A percentile compares a stretch with the other conserved stretches of the same genome.
phyloP scores from a whole-genome alignment of 2,329 filamentous ascomycete genomes.

The Amauroascus verrucosus region DNA sequence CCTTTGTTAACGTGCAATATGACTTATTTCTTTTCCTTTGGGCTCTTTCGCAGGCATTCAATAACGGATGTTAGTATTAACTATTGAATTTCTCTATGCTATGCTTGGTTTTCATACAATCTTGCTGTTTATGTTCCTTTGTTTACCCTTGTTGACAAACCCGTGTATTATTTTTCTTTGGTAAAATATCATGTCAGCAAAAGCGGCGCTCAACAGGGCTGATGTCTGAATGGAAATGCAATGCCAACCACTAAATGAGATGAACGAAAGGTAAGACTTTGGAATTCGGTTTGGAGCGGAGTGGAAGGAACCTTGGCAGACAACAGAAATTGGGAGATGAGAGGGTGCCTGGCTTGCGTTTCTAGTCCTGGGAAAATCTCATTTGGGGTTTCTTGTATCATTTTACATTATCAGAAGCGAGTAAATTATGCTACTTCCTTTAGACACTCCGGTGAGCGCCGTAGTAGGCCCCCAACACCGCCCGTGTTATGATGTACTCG shows the following conservation, averaged over 20 bases:
- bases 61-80: background rate
- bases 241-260: background rate
- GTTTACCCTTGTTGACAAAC: background rate
- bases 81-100: background rate
- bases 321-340: background rate
- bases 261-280: background rate
- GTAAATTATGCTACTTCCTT: too few relatives aligned
- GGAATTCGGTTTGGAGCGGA: background rate
- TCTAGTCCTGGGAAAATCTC: too few relatives aligned
- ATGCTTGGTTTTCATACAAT: background rate
- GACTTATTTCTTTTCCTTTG: conserved; percentile 5
- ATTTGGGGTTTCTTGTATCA: too few relatives aligned
- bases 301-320: background rate
- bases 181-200: background rate
- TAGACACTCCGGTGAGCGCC: too few relatives aligned
- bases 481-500: too few relatives aligned
- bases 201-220: background rate
- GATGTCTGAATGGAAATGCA: background rate
- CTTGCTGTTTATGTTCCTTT: background rate
- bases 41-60: conserved; percentile 2
- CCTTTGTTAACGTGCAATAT: conserved; percentile 10
- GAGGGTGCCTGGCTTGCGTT: background rate
- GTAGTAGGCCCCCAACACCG: too few relatives aligned
- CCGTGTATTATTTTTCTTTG: conserved; percentile 5
- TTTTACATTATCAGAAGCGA: too few relatives aligned